phyloP scores from a whole-genome alignment of 2,329 filamentous ascomycete genomes.

The Alternaria viburni region DNA sequence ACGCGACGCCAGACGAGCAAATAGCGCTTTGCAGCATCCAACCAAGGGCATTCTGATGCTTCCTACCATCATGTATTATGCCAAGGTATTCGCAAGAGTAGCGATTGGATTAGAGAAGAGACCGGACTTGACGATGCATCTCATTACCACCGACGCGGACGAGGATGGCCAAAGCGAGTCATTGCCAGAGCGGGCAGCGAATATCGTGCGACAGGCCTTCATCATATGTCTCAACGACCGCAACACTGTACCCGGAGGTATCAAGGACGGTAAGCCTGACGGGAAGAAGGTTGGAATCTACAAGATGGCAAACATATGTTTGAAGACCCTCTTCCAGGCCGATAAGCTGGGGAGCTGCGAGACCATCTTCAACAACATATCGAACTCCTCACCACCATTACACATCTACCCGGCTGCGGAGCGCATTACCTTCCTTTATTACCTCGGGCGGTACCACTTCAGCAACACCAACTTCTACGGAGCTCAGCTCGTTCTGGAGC shows the following conservation, averaged over 20 bases:
- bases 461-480: constrained; percentile 82
- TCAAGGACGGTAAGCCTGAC: constrained; percentile 69
- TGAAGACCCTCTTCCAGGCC: constrained; percentile 89
- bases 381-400: constrained; percentile 80
- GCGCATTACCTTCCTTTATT: constrained; percentile 91
- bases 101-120: constrained; percentile 83
- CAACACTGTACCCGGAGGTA: constrained; percentile 64
- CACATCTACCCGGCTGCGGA: constrained; percentile 83
- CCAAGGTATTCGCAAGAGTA: constrained; percentile 78
- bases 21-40: constrained; percentile 79
- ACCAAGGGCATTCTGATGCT: constrained; percentile 82
- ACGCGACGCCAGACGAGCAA: constrained; percentile 65
- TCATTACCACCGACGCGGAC: constrained; percentile 60
- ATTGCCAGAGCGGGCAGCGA: constrained; percentile 84
- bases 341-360: constrained; percentile 82
- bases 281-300: constrained; percentile 90
- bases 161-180: constrained; percentile 74
- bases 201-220: constrained; percentile 89
- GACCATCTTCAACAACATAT: constrained; percentile 89
- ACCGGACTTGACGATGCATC: constrained; percentile 74
- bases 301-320: constrained; percentile 86
- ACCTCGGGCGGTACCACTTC: constrained; percentile 89
- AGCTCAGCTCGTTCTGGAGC: constrained; percentile 75
- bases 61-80: constrained; percentile 81
- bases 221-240: constrained; percentile 87